Evolutionary conservation across 306 rosid genomes (phyloP).

Genomic region (Rosa rugosa): DNA sequence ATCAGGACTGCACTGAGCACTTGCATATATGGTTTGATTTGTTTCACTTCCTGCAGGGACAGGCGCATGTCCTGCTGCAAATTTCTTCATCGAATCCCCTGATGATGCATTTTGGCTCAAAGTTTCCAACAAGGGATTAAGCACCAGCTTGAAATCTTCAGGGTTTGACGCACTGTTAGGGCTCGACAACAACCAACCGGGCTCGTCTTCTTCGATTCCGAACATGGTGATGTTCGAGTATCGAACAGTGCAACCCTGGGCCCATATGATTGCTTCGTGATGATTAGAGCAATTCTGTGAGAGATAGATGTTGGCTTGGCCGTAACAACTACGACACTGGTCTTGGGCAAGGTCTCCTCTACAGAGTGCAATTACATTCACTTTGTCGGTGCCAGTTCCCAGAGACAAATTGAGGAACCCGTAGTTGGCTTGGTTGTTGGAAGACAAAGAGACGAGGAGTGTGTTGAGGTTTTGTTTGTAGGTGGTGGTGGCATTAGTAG

Average conservation of each 20-base stretch:
- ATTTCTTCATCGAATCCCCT: neutral
- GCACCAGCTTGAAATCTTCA: neutral
- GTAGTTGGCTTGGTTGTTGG: neutral
- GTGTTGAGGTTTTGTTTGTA: slow-evolving; percentile 8
- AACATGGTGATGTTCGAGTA: slow-evolving; percentile 17
- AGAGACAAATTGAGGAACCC: neutral
- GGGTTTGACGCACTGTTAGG: neutral
- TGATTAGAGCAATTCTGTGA: neutral
- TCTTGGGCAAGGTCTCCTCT: slow-evolving; percentile 10
- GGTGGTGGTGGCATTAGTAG: neutral
- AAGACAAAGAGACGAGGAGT: slow-evolving; percentile 7
- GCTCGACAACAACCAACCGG: neutral
- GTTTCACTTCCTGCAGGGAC: slow-evolving; percentile 1
- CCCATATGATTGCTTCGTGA: slow-evolving; percentile 11
- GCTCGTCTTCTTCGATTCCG: neutral
- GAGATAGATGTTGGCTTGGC: neutral
- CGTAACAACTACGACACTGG: neutral
- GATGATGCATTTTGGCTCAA: slow-evolving; percentile 2
- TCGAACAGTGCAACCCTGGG: neutral
- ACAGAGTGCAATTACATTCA: slow-evolving; percentile 6
- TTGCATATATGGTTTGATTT: slow-evolving; percentile 15
- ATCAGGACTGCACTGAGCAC: slow-evolving; percentile 26
- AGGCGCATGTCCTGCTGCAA: slow-evolving; percentile 15
- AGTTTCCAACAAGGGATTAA: neutral
- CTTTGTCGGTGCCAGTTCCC: neutral